phyloP scores from a whole-genome alignment of 2,329 filamentous ascomycete genomes.

The Penicillium brasilianum region DNA sequence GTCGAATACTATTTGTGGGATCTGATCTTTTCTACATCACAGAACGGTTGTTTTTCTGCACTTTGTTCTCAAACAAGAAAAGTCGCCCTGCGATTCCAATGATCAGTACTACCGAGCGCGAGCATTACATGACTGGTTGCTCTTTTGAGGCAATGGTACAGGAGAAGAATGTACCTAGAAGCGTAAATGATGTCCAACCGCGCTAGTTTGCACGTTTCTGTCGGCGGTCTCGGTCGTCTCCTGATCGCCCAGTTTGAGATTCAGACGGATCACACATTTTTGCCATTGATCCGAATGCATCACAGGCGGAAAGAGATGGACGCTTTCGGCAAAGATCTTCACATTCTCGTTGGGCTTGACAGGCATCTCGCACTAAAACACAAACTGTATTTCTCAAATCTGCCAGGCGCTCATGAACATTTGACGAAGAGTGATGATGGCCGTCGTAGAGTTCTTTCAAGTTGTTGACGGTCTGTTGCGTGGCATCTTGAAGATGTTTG shows the following conservation, averaged over 20 bases:
- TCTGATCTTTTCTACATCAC: not conserved
- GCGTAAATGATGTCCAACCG: not conserved
- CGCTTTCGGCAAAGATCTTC: conserved; percentile 4
- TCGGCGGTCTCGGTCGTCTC: not conserved
- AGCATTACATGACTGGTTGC: not conserved
- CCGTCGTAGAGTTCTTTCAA: conserved; percentile 2
- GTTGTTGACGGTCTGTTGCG: not conserved
- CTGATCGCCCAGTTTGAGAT: not conserved
- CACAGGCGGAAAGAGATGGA: not conserved
- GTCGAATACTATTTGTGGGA: not conserved
- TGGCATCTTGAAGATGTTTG: conserved; percentile 9
- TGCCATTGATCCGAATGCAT: not conserved
- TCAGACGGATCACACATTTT: not conserved
- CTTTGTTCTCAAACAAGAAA: conserved; percentile 2
- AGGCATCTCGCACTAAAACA: conserved; percentile 1
- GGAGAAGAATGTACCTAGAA: not conserved
- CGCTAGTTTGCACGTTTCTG: conserved; percentile 1
- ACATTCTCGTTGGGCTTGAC: not conserved
- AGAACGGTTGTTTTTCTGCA: not conserved
- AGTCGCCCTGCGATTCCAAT: not conserved
- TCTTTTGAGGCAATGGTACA: not conserved
- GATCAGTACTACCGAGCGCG: not conserved
- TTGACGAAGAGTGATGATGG: not conserved
- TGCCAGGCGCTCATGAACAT: not conserved
- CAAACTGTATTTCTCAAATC: not conserved